Conservation (phyloP, 2,329 filamentous ascomycete genomes). For the Ascomycota sp. region DNA sequence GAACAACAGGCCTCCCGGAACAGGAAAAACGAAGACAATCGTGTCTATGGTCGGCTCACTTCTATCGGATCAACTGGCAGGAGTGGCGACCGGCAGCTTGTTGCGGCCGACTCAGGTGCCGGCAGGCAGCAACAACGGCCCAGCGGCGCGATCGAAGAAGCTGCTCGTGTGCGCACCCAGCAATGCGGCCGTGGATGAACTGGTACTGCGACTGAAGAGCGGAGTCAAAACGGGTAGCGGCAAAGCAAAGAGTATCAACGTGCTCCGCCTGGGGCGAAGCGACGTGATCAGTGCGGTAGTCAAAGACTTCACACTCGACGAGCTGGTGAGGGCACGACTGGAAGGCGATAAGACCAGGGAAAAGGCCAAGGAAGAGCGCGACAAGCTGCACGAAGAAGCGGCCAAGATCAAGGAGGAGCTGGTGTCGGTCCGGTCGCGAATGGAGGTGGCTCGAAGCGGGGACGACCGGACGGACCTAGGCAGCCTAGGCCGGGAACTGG, state of each 20-base stretch:
- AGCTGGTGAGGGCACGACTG: constrained; percentile 62
- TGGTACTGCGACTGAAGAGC: constrained; percentile 78
- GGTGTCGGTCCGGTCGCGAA: constrained; percentile 44
- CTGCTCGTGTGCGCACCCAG: constrained; percentile 92
- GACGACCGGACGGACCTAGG: constrained; percentile 26
- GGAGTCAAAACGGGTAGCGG: constrained; percentile 66
- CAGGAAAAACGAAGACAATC: constrained; percentile 96
- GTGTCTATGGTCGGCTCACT: constrained; percentile 86
- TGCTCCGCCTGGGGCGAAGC: constrained; percentile 73
- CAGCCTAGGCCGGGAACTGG: constrained; percentile 54
- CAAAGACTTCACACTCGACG: constrained; percentile 79
- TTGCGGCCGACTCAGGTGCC: constrained; percentile 8
- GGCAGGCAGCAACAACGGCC: constrained; percentile 7
- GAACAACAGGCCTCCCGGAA: constrained; percentile 58
- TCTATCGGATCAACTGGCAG: constrained; percentile 15
- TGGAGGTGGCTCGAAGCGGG: constrained; percentile 44
- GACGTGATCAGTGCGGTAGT: constrained; percentile 86
- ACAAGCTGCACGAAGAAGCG: constrained; percentile 42
- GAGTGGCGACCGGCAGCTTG: constrained; percentile 12
- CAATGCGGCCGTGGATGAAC: constrained; percentile 90
- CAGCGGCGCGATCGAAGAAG: constrained; percentile 47
- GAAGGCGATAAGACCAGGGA: constrained; percentile 37
- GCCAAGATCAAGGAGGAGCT: constrained; percentile 58
- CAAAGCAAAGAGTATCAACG: constrained; percentile 54
- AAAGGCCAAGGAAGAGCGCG: constrained; percentile 32